Conservation (phyloP, 1,284 basidiomycete genomes). For the Ustilago lituana region DNA sequence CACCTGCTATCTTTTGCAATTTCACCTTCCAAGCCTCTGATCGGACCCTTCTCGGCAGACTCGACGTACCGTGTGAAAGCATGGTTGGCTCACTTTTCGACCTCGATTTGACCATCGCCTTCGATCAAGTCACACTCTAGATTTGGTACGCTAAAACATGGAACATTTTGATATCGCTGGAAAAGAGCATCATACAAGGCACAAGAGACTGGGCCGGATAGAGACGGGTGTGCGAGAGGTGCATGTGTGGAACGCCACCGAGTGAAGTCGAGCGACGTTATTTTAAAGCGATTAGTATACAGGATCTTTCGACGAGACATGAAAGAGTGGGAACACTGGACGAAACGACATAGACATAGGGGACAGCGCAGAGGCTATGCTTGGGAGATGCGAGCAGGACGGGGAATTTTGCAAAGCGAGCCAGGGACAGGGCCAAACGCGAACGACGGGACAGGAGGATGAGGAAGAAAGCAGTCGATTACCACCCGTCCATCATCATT, state of each 20-base stretch:
- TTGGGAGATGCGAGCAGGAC: slow-evolving; percentile 1
- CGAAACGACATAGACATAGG: background rate
- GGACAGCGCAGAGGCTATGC: background rate
- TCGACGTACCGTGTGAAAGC: no score
- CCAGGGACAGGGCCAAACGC: background rate
- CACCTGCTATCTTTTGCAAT: background rate
- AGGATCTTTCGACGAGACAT: slow-evolving; percentile 1
- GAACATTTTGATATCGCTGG: slow-evolving; percentile 1
- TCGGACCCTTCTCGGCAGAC: no score
- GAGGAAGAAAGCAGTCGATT: background rate
- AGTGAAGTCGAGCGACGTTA: no score
- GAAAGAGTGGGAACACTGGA: background rate
- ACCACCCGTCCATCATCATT: slow-evolving; percentile 54
- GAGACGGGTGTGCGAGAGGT: background rate
- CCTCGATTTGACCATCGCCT: no score
- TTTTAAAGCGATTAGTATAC: slow-evolving; percentile 6
- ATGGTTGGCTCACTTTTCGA: no score
- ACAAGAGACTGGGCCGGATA: no score
- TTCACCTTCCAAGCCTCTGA: no score
- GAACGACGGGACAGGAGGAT: background rate
- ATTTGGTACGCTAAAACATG: no score
- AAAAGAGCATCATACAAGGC: no score
- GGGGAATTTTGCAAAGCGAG: background rate
- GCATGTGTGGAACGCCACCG: background rate
- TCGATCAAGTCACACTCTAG: no score